Conservation (phyloP, 176 grass and related monocot genomes). For the Carex kokanica region DNA sequence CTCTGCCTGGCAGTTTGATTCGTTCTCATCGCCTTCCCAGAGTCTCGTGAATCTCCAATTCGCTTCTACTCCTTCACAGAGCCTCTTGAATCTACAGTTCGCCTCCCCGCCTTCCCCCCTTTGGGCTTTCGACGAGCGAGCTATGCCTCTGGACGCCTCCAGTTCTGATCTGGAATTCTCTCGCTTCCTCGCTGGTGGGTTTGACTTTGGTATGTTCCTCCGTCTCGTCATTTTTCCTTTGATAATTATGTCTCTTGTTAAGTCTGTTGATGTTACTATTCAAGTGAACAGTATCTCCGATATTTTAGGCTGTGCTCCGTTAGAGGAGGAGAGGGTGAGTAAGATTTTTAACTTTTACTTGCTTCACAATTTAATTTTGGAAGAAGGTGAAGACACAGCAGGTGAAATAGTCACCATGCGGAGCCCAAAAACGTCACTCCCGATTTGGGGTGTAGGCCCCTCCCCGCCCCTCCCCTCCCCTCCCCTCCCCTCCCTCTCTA, state of each 20-base stretch:
- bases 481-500: no score
- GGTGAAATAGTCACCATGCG: no score
- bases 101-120: conserved; percentile 50
- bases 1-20: conserved; percentile 69
- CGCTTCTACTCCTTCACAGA: conserved; percentile 33
- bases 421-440: no score
- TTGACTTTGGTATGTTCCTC: conserved; percentile 22
- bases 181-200: conserved; percentile 43
- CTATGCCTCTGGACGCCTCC: conserved; percentile 17
- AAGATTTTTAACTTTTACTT: no score
- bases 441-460: no score
- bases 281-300: neutral
- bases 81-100: conserved; percentile 30
- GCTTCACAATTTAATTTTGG: no score
- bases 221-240: neutral
- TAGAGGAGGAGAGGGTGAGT: no score
- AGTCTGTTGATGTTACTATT: neutral
- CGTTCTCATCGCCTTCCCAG: conserved; percentile 38
- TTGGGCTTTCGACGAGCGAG: conserved; percentile 66
- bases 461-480: no score
- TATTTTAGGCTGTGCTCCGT: no score
- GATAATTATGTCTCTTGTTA: neutral
- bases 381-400: no score
- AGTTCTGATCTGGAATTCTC: conserved; percentile 34
- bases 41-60: conserved; percentile 38